Evolutionary conservation across 2,329 filamentous ascomycete species (phyloP).

Genomic region (Pyricularia grisea): DNA sequence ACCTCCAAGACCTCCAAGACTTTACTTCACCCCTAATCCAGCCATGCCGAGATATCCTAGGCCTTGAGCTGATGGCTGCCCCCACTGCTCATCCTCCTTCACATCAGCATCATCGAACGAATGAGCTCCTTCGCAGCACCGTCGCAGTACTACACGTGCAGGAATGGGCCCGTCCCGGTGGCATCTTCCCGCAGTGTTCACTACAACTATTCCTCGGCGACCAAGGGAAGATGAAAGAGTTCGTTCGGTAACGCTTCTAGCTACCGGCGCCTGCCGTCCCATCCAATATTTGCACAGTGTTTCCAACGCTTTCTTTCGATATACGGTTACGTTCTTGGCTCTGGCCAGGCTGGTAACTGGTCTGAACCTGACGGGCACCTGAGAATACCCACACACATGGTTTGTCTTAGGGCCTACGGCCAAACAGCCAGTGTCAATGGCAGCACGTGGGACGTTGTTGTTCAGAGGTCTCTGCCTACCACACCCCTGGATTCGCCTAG

Average conservation of each 20-base stretch:
- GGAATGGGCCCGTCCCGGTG: not conserved
- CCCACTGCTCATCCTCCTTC: not conserved
- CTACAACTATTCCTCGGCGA: not conserved
- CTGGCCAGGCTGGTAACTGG: not conserved
- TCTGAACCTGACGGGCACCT: too few relatives aligned
- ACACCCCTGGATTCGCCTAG: not conserved
- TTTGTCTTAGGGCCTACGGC: too few relatives aligned
- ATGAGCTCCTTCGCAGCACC: not conserved
- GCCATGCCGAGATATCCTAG: constrained; percentile 2
- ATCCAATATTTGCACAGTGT: not conserved
- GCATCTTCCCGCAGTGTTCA: not conserved
- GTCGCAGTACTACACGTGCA: not conserved
- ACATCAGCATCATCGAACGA: not conserved
- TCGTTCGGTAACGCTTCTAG: constrained; percentile 1
- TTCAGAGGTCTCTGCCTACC: not conserved
- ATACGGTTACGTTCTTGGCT: not conserved
- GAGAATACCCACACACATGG: too few relatives aligned
- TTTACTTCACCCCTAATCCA: not conserved
- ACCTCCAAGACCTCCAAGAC: not conserved
- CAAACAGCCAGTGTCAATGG: not conserved
- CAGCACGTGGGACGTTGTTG: not conserved
- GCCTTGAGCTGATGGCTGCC: not conserved
- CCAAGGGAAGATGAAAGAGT: not conserved
- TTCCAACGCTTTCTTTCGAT: not conserved
- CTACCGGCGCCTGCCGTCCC: not conserved